A percentile compares a stretch with the other conserved stretches of the same genome.
phyloP scores from a whole-genome alignment of 78 protist species.

The Neovahlkampfia damariscottae region DNA sequence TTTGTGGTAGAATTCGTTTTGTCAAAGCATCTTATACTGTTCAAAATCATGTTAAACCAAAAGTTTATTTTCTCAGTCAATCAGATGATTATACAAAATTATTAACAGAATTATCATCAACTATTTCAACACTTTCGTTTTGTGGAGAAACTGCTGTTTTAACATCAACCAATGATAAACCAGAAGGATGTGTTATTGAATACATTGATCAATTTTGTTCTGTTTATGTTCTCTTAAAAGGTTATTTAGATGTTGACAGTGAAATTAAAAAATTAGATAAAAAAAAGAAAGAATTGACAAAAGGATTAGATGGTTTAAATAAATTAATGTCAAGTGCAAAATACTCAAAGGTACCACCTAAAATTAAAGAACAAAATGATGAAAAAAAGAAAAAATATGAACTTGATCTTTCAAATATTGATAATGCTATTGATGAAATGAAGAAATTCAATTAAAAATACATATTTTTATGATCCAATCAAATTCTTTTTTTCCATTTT shows the following conservation, averaged over 20 bases:
- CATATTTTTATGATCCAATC: background rate
- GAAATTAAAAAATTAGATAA: background rate
- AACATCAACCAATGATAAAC: background rate
- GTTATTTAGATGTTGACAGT: background rate
- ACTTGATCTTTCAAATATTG: background rate
- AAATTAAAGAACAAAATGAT: background rate
- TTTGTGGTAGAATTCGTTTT: background rate
- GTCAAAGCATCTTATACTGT: background rate
- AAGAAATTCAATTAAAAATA: background rate
- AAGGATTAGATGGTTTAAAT: background rate
- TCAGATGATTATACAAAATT: background rate
- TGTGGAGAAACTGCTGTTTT: background rate
- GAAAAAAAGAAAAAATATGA: background rate
- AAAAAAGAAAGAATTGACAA: background rate
- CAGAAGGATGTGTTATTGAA: background rate
- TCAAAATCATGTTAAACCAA: background rate
- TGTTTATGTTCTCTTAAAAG: too few species aligned
- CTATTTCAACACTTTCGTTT: background rate
- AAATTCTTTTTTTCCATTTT: constrained; percentile 4
- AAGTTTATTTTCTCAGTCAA: background rate
- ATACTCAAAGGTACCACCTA: background rate
- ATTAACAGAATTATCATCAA: background rate
- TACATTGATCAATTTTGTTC: too few species aligned
- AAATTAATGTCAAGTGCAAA: background rate
- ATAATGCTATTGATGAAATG: background rate